A percentile compares a stretch with the other conserved stretches of the same genome.
Conservation (phyloP, 371 early-diverging fungal genomes). For the Batkoa obscura region DNA sequence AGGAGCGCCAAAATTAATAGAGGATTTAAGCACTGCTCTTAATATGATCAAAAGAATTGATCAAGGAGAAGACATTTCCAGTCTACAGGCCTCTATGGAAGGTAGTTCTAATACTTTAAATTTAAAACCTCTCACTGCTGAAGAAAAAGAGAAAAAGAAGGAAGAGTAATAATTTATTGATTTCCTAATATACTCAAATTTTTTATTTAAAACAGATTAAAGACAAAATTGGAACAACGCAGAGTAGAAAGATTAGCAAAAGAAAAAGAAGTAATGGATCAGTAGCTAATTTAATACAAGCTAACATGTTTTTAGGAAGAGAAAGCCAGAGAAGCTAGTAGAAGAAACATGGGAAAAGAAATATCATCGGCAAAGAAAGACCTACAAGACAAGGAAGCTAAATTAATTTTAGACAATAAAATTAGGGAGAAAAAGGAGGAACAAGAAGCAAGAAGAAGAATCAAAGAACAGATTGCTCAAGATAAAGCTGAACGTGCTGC, state of each 20-base stretch:
- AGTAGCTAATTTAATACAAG: neutral
- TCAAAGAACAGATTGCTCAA: constrained; percentile 1
- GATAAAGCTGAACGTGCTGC: constrained; percentile 4
- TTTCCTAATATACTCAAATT: neutral
- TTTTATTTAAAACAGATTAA: neutral
- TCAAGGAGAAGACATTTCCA: constrained; percentile 1
- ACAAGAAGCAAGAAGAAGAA: neutral
- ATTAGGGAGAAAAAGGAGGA: constrained; percentile 3
- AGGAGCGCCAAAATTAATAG: neutral
- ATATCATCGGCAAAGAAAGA: neutral
- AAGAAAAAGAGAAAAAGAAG: constrained; percentile 5
- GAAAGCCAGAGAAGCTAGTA: neutral
- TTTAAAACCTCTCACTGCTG: constrained; percentile 1
- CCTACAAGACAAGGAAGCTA: constrained; percentile 4
- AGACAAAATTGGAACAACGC: neutral
- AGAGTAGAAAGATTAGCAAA: neutral
- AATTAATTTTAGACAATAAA: constrained; percentile 1
- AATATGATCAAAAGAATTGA: neutral
- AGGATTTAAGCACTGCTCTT: neutral
- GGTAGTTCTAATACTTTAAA: neutral
- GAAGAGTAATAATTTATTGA: neutral
- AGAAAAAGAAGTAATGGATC: neutral
- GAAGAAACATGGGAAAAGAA: neutral
- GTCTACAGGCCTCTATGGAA: neutral
- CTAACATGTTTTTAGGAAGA: neutral